A percentile compares a stretch with the other conserved stretches of the same genome.
phyloP scores from a whole-genome alignment of 768 basidiomycete species.

The Mycena venus region DNA sequence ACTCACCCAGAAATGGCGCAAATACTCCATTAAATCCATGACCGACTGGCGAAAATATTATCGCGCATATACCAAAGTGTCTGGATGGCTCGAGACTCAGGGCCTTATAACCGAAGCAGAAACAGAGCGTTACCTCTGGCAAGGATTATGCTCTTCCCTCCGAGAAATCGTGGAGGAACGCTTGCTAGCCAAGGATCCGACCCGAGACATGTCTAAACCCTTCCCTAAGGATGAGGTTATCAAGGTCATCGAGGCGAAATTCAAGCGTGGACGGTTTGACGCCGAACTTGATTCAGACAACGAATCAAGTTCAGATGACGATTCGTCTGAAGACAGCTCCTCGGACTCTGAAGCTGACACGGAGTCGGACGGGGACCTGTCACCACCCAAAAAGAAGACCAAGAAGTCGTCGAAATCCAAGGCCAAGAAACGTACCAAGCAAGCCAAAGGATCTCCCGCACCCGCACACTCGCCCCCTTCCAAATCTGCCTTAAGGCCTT shows the following conservation, averaged over 20 bases:
- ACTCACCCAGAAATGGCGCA: constrained; percentile 12
- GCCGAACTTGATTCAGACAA: neutral
- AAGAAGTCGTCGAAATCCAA: too few species aligned
- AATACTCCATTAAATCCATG: neutral
- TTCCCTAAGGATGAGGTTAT: neutral
- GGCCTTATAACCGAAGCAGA: neutral
- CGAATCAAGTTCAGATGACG: neutral
- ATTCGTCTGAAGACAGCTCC: neutral
- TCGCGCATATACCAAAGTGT: neutral
- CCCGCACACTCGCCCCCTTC: too few species aligned
- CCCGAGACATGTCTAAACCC: neutral
- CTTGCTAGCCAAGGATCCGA: neutral
- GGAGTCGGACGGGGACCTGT: too few species aligned
- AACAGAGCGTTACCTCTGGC: neutral
- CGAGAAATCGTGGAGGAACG: neutral
- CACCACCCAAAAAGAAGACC: neutral
- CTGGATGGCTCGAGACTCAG: neutral
- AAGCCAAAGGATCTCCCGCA: too few species aligned
- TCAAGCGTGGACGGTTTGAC: constrained; percentile 8
- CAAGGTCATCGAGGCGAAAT: neutral
- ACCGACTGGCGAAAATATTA: neutral
- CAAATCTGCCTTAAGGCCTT: too few species aligned
- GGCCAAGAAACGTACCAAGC: too few species aligned
- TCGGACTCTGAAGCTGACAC: neutral
- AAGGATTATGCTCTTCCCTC: neutral